phyloP scores from a whole-genome alignment of 2,329 filamentous ascomycete genomes.

The Verticillium longisporum region DNA sequence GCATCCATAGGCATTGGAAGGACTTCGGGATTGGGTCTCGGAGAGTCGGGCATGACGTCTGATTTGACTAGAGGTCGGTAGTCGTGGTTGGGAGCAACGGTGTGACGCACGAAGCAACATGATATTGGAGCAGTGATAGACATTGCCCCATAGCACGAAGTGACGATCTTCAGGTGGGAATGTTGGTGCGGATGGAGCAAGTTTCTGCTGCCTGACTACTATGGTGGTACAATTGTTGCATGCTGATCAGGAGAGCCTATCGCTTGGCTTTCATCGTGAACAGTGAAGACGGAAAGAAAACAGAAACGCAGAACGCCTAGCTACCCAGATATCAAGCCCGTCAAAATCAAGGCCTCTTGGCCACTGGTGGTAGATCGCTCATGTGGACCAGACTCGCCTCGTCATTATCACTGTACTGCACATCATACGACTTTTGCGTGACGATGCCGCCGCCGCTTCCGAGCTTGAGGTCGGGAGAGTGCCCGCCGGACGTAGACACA shows the following conservation, averaged over 20 bases:
- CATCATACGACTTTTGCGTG: conserved; percentile 25
- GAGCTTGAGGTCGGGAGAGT: neutral
- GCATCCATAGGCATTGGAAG: neutral
- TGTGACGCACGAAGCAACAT: neutral
- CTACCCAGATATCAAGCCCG: neutral
- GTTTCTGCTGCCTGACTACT: neutral
- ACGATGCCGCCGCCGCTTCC: conserved; percentile 15
- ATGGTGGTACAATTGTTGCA: neutral
- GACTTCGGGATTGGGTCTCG: neutral
- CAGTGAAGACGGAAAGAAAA: neutral
- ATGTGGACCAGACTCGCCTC: conserved; percentile 24
- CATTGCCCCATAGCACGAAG: no score
- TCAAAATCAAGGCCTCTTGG: neutral
- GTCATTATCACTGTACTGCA: conserved; percentile 23
- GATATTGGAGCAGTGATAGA: no score
- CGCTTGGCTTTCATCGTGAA: neutral
- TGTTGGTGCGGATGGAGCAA: neutral
- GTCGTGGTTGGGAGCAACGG: neutral
- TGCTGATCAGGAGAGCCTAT: neutral
- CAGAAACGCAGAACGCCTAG: neutral
- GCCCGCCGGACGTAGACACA: neutral
- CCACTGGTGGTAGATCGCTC: conserved; percentile 12
- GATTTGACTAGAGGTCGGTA: neutral
- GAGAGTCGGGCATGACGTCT: neutral
- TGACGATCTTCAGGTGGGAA: neutral